Percentiles rank a stretch among this genome's conserved stretches.
These are phyloP conservation scores for Ammopiptanthus mongolicus DNA, from an alignment of 306 rosid genomes.

Conservation along the genomic window DNA sequence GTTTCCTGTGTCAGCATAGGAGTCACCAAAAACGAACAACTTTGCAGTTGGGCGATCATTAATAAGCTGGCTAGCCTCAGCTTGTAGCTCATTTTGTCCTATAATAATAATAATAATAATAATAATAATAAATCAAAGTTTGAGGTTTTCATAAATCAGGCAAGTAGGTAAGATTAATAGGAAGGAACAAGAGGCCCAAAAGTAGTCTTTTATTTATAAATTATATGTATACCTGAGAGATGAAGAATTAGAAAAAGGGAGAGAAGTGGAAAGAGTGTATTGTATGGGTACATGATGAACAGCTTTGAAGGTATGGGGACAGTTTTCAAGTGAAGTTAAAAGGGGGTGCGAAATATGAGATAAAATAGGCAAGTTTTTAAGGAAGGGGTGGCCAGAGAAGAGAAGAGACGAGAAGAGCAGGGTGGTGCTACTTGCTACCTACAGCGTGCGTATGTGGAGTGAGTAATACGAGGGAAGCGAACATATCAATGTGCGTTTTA, in stretches of 20 bases:
- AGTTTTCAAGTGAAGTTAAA: not conserved
- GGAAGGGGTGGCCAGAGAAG: not conserved
- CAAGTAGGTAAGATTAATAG: not conserved
- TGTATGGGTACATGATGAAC: not conserved
- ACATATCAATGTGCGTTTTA: no score
- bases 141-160: not conserved
- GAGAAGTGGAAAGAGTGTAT: conserved; percentile 5
- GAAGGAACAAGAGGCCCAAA: not conserved
- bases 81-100: conserved; percentile 22
- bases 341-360: not conserved
- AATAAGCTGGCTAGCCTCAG: not conserved
- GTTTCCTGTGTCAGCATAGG: conserved; percentile 51
- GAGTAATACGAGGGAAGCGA: not conserved
- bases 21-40: conserved; percentile 45
- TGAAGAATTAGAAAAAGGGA: conserved; percentile 13
- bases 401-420: not conserved
- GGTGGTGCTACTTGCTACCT: not conserved
- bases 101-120: not conserved
- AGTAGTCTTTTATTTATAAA: not conserved
- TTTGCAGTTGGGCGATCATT: not conserved
- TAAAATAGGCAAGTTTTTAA: not conserved
- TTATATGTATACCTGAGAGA: conserved; percentile 25
- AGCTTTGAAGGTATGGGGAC: not conserved
- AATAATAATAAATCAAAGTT: not conserved
- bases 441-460: not conserved